phyloP scores from a whole-genome alignment of 148 eudicot genomes.

The Arctostaphylos glauca region DNA sequence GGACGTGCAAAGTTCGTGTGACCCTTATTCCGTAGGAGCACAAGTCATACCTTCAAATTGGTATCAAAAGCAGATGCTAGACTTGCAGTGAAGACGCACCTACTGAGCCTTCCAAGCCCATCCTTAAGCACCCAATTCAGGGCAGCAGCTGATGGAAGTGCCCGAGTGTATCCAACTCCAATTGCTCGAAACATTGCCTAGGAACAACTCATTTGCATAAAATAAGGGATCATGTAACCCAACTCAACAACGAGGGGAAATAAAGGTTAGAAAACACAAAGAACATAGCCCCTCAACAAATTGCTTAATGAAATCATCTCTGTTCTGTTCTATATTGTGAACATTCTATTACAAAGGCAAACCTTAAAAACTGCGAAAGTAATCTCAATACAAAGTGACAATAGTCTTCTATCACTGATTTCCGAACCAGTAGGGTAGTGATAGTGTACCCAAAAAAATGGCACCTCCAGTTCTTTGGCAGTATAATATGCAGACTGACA shows the following conservation, averaged over 20 bases:
- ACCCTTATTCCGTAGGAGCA: background rate
- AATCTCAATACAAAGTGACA: background rate
- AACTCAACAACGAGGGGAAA: background rate
- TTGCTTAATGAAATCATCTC: background rate
- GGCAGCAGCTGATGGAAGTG: conserved; percentile 94
- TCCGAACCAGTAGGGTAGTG: background rate
- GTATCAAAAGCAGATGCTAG: conserved; percentile 93
- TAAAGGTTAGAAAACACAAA: background rate
- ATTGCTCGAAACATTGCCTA: conserved; percentile 98
- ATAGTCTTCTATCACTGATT: background rate
- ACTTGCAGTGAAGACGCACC: conserved; percentile 90
- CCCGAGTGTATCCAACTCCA: conserved; percentile 80
- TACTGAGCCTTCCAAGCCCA: conserved; percentile 91
- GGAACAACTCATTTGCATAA: conserved; percentile 1
- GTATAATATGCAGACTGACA: background rate
- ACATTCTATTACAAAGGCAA: background rate
- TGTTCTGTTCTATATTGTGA: background rate
- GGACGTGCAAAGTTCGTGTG: background rate
- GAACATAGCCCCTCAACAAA: background rate
- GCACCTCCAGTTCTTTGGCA: conserved; percentile 3
- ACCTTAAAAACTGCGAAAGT: background rate
- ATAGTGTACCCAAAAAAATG: background rate
- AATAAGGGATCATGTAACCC: background rate
- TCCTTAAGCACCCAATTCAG: conserved; percentile 95
- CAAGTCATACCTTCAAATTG: conserved; percentile 70